A percentile compares a stretch with the other conserved stretches of the same genome.
phyloP scores from a whole-genome alignment of 306 rosid species.

The Arachis hypogaea region DNA sequence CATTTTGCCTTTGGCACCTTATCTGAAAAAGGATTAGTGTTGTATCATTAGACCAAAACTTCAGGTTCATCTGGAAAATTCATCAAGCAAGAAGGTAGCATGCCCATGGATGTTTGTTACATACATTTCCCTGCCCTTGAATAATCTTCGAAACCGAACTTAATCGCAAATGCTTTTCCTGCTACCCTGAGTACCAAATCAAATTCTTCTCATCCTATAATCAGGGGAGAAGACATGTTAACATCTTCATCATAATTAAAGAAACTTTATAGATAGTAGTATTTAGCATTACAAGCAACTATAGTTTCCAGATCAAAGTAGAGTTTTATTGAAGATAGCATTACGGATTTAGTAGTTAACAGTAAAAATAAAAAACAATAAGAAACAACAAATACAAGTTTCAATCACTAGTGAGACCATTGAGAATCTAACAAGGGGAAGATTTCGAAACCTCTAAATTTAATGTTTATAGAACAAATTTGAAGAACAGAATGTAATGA shows the following conservation, averaged over 20 bases:
- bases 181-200: constrained; percentile 77
- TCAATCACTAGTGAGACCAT: background rate
- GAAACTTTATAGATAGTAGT: background rate
- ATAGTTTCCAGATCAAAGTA: background rate
- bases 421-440: background rate
- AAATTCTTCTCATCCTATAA: constrained; percentile 83
- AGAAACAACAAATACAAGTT: constrained; percentile 7
- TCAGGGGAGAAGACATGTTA: constrained; percentile 24
- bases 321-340: background rate
- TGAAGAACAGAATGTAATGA: constrained; percentile 16
- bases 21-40: constrained; percentile 53
- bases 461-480: constrained; percentile 3
- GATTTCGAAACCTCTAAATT: constrained; percentile 21
- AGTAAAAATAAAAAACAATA: background rate
- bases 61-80: constrained; percentile 10
- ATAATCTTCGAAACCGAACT: constrained; percentile 62
- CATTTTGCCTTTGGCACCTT: constrained; percentile 59
- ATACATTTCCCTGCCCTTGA: constrained; percentile 72
- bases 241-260: background rate
- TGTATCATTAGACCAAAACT: constrained; percentile 40
- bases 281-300: too few species aligned
- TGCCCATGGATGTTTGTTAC: constrained; percentile 32
- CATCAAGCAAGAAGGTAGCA: constrained; percentile 9
- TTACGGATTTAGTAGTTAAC: background rate
- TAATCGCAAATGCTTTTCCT: constrained; percentile 71